Percentiles rank a stretch among this genome's conserved stretches.
These are phyloP conservation scores for Geosmithia flava DNA, from an alignment of 2,329 filamentous ascomycete species.

Conservation along the genomic window DNA sequence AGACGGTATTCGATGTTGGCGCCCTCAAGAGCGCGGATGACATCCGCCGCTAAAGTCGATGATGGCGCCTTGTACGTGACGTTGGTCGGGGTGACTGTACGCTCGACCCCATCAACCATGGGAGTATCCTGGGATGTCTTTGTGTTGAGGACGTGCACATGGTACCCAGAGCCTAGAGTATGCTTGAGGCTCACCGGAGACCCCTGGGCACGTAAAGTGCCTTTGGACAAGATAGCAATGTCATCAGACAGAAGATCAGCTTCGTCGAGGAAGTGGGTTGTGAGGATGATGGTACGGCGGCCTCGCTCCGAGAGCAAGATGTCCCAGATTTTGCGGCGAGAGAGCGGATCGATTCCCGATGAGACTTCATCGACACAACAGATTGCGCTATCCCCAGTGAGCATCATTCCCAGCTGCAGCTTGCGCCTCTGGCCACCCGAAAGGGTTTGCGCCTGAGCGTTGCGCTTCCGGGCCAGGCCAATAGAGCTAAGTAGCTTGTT, in stretches of 20 bases:
- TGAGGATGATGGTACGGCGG: constrained; percentile 54
- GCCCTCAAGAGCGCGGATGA: constrained; percentile 54
- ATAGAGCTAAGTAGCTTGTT: constrained; percentile 43
- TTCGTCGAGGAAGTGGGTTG: constrained; percentile 68
- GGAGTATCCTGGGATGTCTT: constrained; percentile 25
- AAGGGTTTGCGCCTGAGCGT: constrained; percentile 48
- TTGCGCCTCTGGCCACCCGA: constrained; percentile 70
- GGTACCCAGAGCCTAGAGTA: constrained; percentile 37
- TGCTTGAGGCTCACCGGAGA: constrained; percentile 59
- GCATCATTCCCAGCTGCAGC: constrained; percentile 67
- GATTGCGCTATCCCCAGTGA: constrained; percentile 59
- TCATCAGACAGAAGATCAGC: constrained; percentile 60
- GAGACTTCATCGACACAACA: constrained; percentile 68
- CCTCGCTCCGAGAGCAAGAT: constrained; percentile 58
- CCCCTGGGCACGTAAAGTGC: constrained; percentile 51
- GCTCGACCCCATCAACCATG: constrained; percentile 37
- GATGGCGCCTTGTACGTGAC: constrained; percentile 56
- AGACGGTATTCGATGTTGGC: constrained; percentile 54
- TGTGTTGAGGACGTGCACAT: constrained; percentile 12
- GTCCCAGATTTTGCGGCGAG: constrained; percentile 34
- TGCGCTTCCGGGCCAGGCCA: constrained; percentile 52
- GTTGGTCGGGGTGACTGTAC: constrained; percentile 49
- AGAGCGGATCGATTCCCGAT: constrained; percentile 61
- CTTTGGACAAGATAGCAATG: constrained; percentile 58
- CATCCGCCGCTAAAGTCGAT: constrained; percentile 54